Evolutionary conservation across 176 grass and related monocot genomes (phyloP), one percentile per base, ranked within the genome.

Genomic region (Puya raimondii): DNA sequence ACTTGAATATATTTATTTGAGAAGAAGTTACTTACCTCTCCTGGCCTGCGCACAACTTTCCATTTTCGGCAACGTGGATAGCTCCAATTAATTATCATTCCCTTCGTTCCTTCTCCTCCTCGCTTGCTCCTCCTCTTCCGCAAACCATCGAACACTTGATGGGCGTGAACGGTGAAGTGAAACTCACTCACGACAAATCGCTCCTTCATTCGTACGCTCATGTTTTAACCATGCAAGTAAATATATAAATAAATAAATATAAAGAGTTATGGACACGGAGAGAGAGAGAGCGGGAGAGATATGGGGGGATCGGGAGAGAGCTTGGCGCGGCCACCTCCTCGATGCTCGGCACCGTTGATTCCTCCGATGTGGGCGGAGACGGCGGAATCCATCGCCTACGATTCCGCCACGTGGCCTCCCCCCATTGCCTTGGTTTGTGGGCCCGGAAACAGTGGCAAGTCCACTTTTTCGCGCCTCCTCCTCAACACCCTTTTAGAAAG

Each of bases 371-470:
- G 91, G 91, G 53, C 82, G 76, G 86, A 87, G 74, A 76, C 66
- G 2, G 75, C 86, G 17, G 53, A 85, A 20, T 56, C 75, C 16
- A 82, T 94, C 47, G 76, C 86, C 12, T 89, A 94, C 78, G 84
- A 89, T 80, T 89, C 91, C 3, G 80, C 78, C 77, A 81, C 86
- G 23, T 85, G 54, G 42, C 78, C 83, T 68, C 86, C 91, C 79
- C 86, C 86, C 25, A 64, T 94, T 53, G 74, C 67, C 9, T 70
- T 80, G 49, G 87, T 94, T 23, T 94, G 83, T 74, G 86, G 86
- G 15, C 80, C 86, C 1, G 81, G 83, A 2, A 94, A 89, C 57
- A 80, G 86, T 78, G 86, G 91, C 69, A 94, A 94, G 71, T 84
- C 86, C 15, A 75, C 79, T 4, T 94, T 94, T 86, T 81, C 77